Base-by-base conservation (phyloP, 2,329 filamentous ascomycete genomes). In the Septoria linicola region DNA sequence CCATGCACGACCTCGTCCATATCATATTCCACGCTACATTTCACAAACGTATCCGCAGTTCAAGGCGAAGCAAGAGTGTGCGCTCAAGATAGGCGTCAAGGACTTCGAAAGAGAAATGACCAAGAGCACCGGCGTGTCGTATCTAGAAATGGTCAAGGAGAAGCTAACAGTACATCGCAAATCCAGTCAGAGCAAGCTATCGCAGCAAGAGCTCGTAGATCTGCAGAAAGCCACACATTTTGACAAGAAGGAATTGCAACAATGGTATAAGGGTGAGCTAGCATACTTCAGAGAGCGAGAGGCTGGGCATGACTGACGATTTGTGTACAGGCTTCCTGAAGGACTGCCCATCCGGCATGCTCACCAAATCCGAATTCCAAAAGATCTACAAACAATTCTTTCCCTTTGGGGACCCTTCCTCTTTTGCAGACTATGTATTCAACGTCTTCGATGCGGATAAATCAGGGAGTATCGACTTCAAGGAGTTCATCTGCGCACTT, bases 351-450 rank as follows among this genome's bases (percentile, higher is more conserved):
- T 91, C 88, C 35, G 93, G 93, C 71, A 95, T 90, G 79, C 86
- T 99, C 70, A 93, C 89, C 66, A 99, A 97, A 75, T 87, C 95
- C 68, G 93, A 99, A 73, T 99, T 99, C 72, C 93, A 97, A 74
- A 97, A 97, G 77, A 99, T 99, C 67, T 99, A 99, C 75, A 89
- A 93, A 65, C 93, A 97, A 73, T 99, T 99, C 81, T 99, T 99
- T 73, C 93, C 93, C 11, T 97, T 97, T 67, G 93, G 93, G 62
- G 93, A 99, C 70, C 93, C 93, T 3, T 95, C 89, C 20, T 93
- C 89, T 2, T 99, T 99, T 70, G 93, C 93, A 70, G 92, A 97
- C 75, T 97, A 97, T 71, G 93, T 99, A 57, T 99, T 99, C 78
- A 96, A 96, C 65, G 93, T 99, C 32, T 99, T 99, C 72, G 93